These are phyloP conservation scores for Lachnellula hyalina DNA, from an alignment of 2,329 filamentous ascomycete species.

Conservation along the genomic window DNA sequence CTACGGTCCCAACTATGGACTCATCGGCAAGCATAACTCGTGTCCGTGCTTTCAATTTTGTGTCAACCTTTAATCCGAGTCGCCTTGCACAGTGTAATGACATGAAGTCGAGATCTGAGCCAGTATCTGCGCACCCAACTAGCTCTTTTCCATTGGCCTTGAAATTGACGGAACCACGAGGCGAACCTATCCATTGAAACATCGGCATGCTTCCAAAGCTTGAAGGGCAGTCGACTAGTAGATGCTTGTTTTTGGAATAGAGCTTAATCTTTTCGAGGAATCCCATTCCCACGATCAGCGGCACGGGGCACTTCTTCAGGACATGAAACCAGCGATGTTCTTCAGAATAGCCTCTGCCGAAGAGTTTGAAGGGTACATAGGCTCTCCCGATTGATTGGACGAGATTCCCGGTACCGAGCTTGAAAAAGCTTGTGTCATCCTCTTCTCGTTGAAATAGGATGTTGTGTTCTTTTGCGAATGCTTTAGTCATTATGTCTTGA, in stretches of 20 bases:
- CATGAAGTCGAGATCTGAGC: conserved; percentile 13
- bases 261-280: conserved; percentile 7
- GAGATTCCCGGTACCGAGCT: neutral
- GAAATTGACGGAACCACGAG: conserved; percentile 1
- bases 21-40: conserved; percentile 6
- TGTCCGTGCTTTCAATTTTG: neutral
- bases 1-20: conserved; percentile 6
- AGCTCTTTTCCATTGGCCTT: neutral
- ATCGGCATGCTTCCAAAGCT: conserved; percentile 1
- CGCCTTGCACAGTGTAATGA: conserved; percentile 2
- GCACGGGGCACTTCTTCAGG: conserved; percentile 4
- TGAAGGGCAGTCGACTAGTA: conserved; percentile 1
- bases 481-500: conserved; percentile 4
- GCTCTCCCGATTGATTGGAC: conserved; percentile 4
- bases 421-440: neutral
- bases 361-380: neutral
- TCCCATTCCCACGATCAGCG: conserved; percentile 4
- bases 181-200: conserved; percentile 8
- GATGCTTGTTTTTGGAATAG: conserved; percentile 4
- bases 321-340: conserved; percentile 9
- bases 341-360: neutral
- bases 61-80: conserved; percentile 5
- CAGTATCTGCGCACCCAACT: conserved; percentile 3
- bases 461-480: conserved; percentile 4
- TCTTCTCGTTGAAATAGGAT: neutral